phyloP scores from a whole-genome alignment of 768 basidiomycete genomes.

The Jaapia argillacea region DNA sequence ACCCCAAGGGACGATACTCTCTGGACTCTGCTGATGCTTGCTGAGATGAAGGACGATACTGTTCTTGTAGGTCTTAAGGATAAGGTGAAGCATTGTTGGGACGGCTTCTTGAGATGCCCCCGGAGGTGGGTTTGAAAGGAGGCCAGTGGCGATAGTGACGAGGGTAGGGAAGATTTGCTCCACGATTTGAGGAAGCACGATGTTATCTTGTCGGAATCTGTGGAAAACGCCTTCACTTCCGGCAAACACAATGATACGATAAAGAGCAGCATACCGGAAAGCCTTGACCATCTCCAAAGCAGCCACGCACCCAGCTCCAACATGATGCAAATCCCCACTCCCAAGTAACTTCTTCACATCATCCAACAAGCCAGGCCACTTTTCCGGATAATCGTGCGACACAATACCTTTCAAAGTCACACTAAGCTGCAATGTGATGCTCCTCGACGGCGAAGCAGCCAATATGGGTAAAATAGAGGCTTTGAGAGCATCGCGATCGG shows the following conservation, averaged over 20 bases:
- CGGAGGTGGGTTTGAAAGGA: constrained; percentile 54
- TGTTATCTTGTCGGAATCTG: constrained; percentile 62
- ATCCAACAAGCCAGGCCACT: constrained; percentile 64
- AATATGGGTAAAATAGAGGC: constrained; percentile 59
- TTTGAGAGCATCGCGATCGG: constrained; percentile 71
- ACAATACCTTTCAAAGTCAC: constrained; percentile 65
- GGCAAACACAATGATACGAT: background rate
- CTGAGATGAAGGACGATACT: constrained; percentile 70
- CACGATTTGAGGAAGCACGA: constrained; percentile 49
- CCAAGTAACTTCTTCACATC: constrained; percentile 53
- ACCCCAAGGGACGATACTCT: constrained; percentile 83
- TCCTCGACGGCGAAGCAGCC: constrained; percentile 52
- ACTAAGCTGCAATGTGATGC: constrained; percentile 69
- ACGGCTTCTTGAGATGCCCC: constrained; percentile 51
- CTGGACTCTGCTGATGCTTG: constrained; percentile 60
- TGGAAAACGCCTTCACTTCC: background rate
- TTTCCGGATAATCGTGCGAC: constrained; percentile 66
- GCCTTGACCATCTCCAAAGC: constrained; percentile 71
- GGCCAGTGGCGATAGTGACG: constrained; percentile 60
- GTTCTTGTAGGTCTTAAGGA: constrained; percentile 81
- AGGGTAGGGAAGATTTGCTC: constrained; percentile 64
- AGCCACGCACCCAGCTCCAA: constrained; percentile 75
- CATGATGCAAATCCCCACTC: constrained; percentile 58
- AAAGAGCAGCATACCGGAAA: constrained; percentile 46
- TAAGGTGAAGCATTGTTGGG: constrained; percentile 76